Base-by-base conservation (phyloP, 495 filamentous ascomycete species). In the Parathielavia appendiculata region DNA sequence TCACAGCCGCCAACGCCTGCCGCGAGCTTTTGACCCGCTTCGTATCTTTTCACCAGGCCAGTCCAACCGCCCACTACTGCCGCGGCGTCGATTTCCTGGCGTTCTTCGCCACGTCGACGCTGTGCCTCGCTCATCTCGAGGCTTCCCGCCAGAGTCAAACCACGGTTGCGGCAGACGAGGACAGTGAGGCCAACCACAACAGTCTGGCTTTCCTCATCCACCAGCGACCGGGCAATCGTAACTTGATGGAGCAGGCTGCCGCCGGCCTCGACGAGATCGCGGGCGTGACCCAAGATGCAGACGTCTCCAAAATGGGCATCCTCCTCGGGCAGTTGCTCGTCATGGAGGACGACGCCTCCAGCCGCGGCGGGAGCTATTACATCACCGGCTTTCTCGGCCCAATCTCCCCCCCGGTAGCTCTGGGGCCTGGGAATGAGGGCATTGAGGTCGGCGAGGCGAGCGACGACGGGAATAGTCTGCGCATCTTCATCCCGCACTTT, bases 151-250 rank as follows among this genome's bases (percentile, higher is more conserved):
- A 55, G 8, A 57, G 70, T 19, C 45, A 32, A n/a, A n/a, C n/a
- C n/a, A n/a, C n/a, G n/a, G n/a, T n/a, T n/a, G n/a, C n/a, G n/a
- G n/a, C n/a, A n/a, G n/a, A n/a, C 26, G 26, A 2, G 6, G 26
- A 30, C 26, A 48, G 11, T 8, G 23, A n/a, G 5, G 26, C 9
- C 26, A n/a, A n/a, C n/a, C 32, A 68, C 32, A 66, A 72, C 47
- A 52, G 12, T 10, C 50, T 52, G 67, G 13, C 22, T 12, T 19
- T 69, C 23, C 66, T 80, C 14, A 67, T 61, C 2, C 73, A 80
- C 50, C 73, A 73, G 46, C 71, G 75, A 1, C 64, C 62, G 0
- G 67, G 70, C 47, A 76, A 80, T 51, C 71, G 75, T n/a, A 75
- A 68, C 4, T 63, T 75, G 16, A 67, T 79, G 54, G 76, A 81